Percentiles rank a stretch among this genome's conserved stretches.
Conservation (phyloP, 257 asterid species). For the Solanum lycopersicoides region DNA sequence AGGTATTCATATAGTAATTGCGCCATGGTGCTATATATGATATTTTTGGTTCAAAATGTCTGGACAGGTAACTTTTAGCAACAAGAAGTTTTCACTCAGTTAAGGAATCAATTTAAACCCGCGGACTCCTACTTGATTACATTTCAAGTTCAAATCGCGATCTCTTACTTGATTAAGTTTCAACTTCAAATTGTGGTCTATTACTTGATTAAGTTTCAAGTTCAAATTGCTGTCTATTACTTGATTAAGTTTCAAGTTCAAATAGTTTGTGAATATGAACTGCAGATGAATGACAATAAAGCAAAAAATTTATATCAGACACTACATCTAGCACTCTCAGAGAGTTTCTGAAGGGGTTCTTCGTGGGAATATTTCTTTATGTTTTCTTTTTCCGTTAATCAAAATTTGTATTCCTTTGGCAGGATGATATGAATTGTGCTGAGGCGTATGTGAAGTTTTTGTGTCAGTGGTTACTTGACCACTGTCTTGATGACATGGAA, state of each 20-base stretch:
- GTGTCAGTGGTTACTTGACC: slow-evolving; percentile 86
- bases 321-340: neutral
- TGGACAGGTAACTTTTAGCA: neutral
- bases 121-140: neutral
- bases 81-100: neutral
- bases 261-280: neutral
- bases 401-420: slow-evolving; percentile 6
- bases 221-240: neutral
- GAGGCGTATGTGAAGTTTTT: slow-evolving; percentile 88
- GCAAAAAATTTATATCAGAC: neutral
- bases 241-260: neutral
- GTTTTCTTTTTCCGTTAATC: neutral
- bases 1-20: slow-evolving; percentile 30
- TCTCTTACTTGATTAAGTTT: neutral
- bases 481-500: slow-evolving; percentile 92
- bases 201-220: neutral
- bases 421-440: slow-evolving; percentile 99
- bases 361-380: neutral
- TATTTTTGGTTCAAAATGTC: neutral
- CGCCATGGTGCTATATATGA: neutral
- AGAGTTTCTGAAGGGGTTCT: neutral
- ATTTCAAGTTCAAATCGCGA: neutral
- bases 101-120: neutral
- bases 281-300: neutral
- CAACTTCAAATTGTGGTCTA: neutral